These are phyloP conservation scores for Dothistroma septosporum DNA, from an alignment of 2,329 filamentous ascomycete species.

Conservation along the genomic window DNA sequence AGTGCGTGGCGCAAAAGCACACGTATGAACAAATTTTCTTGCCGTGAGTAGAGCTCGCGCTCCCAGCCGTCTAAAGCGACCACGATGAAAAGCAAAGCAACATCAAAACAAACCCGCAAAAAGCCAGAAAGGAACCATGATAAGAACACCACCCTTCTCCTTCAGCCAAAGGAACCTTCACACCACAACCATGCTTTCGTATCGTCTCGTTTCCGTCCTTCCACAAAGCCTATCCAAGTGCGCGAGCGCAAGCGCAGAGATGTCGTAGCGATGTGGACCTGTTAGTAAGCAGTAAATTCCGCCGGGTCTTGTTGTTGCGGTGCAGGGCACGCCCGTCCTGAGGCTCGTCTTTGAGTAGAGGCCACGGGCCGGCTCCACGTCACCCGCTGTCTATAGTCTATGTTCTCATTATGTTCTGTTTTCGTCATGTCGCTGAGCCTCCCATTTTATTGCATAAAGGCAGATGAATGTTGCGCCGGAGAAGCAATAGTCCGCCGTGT, in stretches of 20 bases:
- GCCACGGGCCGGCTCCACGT: conserved; percentile 18
- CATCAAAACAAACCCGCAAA: background rate
- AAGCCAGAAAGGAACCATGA: conserved; percentile 1
- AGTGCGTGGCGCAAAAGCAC: background rate
- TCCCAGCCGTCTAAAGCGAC: conserved; percentile 1
- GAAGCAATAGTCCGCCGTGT: conserved; percentile 8
- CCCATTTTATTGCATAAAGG: conserved; percentile 8
- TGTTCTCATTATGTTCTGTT: conserved; percentile 21
- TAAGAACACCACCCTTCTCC: background rate
- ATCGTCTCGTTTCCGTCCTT: conserved; percentile 9
- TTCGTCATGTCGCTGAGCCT: conserved; percentile 16
- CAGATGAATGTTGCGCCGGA: conserved; percentile 1
- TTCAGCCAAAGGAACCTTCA: conserved; percentile 1
- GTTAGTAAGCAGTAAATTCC: conserved; percentile 5
- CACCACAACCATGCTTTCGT: conserved; percentile 12
- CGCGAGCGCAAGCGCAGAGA: conserved; percentile 1
- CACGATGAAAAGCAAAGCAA: background rate
- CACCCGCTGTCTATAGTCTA: conserved; percentile 21
- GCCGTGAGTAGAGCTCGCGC: conserved; percentile 2
- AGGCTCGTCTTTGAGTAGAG: conserved; percentile 4
- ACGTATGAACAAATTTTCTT: background rate
- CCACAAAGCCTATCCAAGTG: background rate
- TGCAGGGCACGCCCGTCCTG: conserved; percentile 16
- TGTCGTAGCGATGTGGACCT: conserved; percentile 1
- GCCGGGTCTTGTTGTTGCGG: conserved; percentile 12